Evolutionary conservation across 1,284 basidiomycete genomes (phyloP).

Genomic region (Sphagnurus paluster): DNA sequence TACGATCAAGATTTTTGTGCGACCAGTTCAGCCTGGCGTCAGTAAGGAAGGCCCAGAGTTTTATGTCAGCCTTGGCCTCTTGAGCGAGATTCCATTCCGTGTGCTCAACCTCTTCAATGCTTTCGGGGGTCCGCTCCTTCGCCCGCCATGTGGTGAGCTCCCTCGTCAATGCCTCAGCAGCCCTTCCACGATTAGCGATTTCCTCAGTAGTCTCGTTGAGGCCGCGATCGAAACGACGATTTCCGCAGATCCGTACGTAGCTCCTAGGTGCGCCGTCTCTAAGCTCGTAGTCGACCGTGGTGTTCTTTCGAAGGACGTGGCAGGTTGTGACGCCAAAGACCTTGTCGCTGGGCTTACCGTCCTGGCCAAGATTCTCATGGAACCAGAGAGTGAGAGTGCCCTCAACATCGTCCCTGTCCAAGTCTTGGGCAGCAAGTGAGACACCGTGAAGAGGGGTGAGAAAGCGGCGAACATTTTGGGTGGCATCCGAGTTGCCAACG

Average conservation of each 20-base stretch:
- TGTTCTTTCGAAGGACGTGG: slow-evolving; percentile 38
- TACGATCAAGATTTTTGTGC: slow-evolving; percentile 27
- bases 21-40: slow-evolving; percentile 27
- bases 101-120: slow-evolving; percentile 20
- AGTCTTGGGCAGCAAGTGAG: slow-evolving; percentile 29
- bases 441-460: slow-evolving; percentile 33
- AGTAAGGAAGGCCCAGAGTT: slow-evolving; percentile 25
- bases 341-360: slow-evolving; percentile 32
- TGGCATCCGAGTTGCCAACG: not conserved
- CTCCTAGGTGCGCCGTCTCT: slow-evolving; percentile 27
- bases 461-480: not conserved
- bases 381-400: slow-evolving; percentile 37
- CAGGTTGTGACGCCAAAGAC: slow-evolving; percentile 37
- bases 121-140: slow-evolving; percentile 11
- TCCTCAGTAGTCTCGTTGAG: slow-evolving; percentile 30
- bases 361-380: slow-evolving; percentile 35
- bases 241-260: slow-evolving; percentile 30
- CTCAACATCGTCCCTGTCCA: slow-evolving; percentile 28
- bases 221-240: slow-evolving; percentile 31
- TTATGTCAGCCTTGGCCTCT: slow-evolving; percentile 25
- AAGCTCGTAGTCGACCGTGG: slow-evolving; percentile 32
- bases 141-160: slow-evolving; percentile 5
- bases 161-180: slow-evolving; percentile 11
- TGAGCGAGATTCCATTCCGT: not conserved
- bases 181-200: slow-evolving; percentile 19